These are phyloP conservation scores for Cryptococcus sp. DNA, from an alignment of 1,284 basidiomycete genomes.

Conservation along the genomic window DNA sequence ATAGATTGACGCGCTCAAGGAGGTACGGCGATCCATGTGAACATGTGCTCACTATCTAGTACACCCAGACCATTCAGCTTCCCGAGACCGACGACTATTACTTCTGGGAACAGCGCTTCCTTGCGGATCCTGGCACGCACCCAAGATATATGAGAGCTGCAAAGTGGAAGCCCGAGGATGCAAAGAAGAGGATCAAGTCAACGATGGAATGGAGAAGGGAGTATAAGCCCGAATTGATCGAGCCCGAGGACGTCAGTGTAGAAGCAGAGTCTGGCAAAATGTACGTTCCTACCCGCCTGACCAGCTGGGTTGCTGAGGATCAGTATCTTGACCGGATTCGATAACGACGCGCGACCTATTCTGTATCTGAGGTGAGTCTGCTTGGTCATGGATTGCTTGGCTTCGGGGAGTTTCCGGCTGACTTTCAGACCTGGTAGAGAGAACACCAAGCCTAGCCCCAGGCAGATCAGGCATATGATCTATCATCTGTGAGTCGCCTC, in stretches of 20 bases:
- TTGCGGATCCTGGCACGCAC: conserved; percentile 66
- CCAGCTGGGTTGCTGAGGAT: not conserved
- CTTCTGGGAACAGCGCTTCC: conserved; percentile 70
- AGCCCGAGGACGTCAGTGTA: conserved; percentile 65
- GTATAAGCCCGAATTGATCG: conserved; percentile 73
- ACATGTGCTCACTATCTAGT: conserved; percentile 50
- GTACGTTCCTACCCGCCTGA: conserved; percentile 50
- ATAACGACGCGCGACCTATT: conserved; percentile 72
- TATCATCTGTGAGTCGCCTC: conserved; percentile 66
- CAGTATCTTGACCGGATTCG: conserved; percentile 76
- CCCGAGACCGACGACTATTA: conserved; percentile 65
- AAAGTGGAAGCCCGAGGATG: conserved; percentile 74
- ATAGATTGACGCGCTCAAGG: conserved; percentile 58
- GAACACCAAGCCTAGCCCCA: conserved; percentile 68
- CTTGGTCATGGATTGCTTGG: not conserved
- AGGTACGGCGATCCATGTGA: conserved; percentile 50
- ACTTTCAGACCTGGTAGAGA: conserved; percentile 59
- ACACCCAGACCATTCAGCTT: conserved; percentile 59
- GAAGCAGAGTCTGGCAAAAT: conserved; percentile 82
- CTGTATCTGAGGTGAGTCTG: conserved; percentile 63
- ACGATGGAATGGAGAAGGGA: conserved; percentile 78
- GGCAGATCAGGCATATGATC: conserved; percentile 74
- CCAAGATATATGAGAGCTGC: conserved; percentile 77
- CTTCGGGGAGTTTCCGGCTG: not conserved
- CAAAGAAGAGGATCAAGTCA: conserved; percentile 66